Conservation (phyloP, 352 stramenopile genomes). For the Thraustotheca clavata region DNA sequence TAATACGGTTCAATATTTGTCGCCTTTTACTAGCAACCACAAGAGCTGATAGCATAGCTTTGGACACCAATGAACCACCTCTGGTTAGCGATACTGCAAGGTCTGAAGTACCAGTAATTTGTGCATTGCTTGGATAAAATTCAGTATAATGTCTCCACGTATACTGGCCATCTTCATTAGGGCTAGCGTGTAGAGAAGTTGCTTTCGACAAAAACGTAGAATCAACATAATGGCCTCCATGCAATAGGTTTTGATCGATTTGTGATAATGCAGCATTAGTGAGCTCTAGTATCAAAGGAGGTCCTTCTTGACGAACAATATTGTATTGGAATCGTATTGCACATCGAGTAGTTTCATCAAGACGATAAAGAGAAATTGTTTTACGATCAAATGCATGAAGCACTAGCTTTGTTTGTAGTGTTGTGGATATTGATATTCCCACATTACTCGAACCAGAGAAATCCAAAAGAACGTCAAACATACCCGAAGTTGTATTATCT, state of each 20-base stretch:
- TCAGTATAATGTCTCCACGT: constrained; percentile 1
- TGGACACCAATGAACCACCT: neutral
- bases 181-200: too few relatives aligned
- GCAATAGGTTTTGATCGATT: neutral
- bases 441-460: constrained; percentile 10
- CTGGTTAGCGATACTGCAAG: neutral
- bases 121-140: neutral
- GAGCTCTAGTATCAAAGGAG: too few relatives aligned
- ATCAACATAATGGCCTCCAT: neutral
- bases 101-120: neutral
- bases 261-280: neutral
- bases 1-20: neutral
- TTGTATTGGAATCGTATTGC: neutral
- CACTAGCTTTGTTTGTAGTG: neutral
- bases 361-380: neutral
- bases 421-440: neutral
- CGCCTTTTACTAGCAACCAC: neutral
- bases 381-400: neutral
- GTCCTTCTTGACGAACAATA: too few relatives aligned
- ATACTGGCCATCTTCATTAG: neutral
- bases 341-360: neutral
- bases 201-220: neutral
- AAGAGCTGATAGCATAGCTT: neutral
- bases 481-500: neutral
- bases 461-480: neutral